Conservation (phyloP, 805 yeast genomes). For the Blastobotrys mokoenaii region DNA sequence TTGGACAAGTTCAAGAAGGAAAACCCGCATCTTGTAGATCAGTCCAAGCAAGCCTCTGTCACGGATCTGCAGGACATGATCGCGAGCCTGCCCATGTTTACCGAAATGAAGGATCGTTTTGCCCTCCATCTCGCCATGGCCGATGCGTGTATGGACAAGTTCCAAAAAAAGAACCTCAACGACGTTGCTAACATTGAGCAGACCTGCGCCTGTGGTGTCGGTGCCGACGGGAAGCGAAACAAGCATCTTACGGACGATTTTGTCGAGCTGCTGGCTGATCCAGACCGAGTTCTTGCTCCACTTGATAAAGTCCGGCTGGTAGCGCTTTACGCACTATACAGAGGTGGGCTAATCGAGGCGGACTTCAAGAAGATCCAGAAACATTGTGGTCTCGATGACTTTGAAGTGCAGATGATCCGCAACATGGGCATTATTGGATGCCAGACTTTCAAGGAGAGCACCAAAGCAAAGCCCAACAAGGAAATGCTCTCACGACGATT, state of each 20-base stretch:
- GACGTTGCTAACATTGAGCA: conserved; percentile 83
- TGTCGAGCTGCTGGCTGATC: conserved; percentile 39
- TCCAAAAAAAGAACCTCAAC: conserved; percentile 50
- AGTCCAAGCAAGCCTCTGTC: conserved; percentile 54
- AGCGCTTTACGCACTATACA: conserved; percentile 62
- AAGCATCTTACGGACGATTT: conserved; percentile 52
- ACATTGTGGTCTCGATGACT: conserved; percentile 39
- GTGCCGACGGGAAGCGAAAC: conserved; percentile 56
- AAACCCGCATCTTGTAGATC: conserved; percentile 68
- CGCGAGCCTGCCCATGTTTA: conserved; percentile 31
- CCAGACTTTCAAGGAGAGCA: conserved; percentile 38
- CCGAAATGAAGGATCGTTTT: conserved; percentile 29
- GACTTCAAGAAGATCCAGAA: conserved; percentile 65
- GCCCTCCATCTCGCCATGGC: conserved; percentile 31
- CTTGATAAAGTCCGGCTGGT: conserved; percentile 71
- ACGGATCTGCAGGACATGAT: conserved; percentile 69
- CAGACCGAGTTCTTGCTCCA: conserved; percentile 39
- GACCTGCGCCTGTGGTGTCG: conserved; percentile 63
- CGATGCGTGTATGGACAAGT: conserved; percentile 55
- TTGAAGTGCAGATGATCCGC: conserved; percentile 43
- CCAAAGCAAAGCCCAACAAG: conserved; percentile 19
- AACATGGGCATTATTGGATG: conserved; percentile 55
- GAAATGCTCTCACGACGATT: conserved; percentile 4
- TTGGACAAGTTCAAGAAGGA: conserved; percentile 59
- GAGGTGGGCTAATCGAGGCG: conserved; percentile 66